These are phyloP conservation scores for Mortierella sp. DNA, from an alignment of 371 early-diverging fungal genomes.

Conservation along the genomic window DNA sequence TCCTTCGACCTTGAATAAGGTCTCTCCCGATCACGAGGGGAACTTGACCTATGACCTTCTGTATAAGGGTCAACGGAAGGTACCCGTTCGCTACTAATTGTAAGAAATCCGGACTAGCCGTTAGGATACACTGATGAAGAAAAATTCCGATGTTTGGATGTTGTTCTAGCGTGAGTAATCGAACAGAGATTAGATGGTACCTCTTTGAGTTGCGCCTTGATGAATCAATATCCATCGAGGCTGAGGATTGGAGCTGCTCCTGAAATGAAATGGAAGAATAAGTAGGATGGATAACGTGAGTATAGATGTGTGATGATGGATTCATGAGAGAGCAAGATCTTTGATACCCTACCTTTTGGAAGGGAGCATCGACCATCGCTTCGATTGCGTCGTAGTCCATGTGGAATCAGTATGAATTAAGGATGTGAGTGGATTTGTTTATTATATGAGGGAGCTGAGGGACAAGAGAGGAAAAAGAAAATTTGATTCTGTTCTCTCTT, in stretches of 20 bases:
- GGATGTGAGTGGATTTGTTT: background rate
- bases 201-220: constrained; percentile 39
- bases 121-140: no score
- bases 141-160: no score
- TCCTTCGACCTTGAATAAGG: constrained; percentile 34
- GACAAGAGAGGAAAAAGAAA: background rate
- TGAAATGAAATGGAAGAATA: constrained; percentile 7
- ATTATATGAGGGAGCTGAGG: background rate
- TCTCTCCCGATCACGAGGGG: constrained; percentile 47
- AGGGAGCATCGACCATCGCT: constrained; percentile 90
- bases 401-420: background rate
- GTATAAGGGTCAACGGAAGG: constrained; percentile 53
- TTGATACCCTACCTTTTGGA: constrained; percentile 67
- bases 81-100: constrained; percentile 33
- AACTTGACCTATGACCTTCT: constrained; percentile 57
- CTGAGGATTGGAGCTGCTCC: constrained; percentile 30
- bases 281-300: background rate
- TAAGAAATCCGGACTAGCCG: background rate
- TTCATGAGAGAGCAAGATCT: background rate
- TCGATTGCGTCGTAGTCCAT: constrained; percentile 68
- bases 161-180: background rate
- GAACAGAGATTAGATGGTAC: constrained; percentile 26
- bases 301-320: background rate
- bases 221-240: constrained; percentile 31
- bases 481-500: background rate